A percentile compares a stretch with the other conserved stretches of the same genome.
Conservation (phyloP, 1,284 basidiomycete genomes). For the Fistulinella staudtii region DNA sequence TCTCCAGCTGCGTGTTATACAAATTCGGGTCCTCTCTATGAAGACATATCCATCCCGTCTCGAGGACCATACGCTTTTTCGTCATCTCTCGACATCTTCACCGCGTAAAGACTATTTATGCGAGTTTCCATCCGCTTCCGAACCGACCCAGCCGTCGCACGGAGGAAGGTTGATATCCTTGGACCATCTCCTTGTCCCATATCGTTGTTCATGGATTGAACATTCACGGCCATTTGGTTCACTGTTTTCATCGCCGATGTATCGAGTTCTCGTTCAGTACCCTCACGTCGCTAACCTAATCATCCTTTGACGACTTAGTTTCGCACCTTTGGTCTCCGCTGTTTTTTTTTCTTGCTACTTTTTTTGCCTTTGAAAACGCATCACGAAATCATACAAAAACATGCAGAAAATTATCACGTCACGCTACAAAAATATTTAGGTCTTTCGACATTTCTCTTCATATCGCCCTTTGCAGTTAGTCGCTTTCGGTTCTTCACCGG, state of each 20-base stretch:
- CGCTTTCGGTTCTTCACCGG: slow-evolving; percentile 31
- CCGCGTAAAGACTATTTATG: slow-evolving; percentile 36
- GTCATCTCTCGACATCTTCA: slow-evolving; percentile 33
- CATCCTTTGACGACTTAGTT: slow-evolving; percentile 31
- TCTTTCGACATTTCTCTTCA: slow-evolving; percentile 18
- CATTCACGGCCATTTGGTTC: slow-evolving; percentile 25
- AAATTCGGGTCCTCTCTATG: slow-evolving; percentile 36
- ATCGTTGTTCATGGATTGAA: slow-evolving; percentile 39
- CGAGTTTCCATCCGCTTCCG: slow-evolving; percentile 16
- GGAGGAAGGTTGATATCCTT: slow-evolving; percentile 31
- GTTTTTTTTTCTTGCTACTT: slow-evolving; percentile 37
- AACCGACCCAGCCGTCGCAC: slow-evolving; percentile 22
- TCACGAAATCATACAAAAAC: slow-evolving; percentile 46
- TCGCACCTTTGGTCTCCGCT: slow-evolving; percentile 26
- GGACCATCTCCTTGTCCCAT: slow-evolving; percentile 31
- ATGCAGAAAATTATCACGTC: slow-evolving; percentile 39
- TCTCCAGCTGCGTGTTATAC: slow-evolving; percentile 27
- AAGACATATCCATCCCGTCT: slow-evolving; percentile 68
- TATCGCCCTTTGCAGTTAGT: slow-evolving; percentile 12
- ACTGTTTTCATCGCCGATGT: slow-evolving; percentile 31
- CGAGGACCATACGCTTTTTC: slow-evolving; percentile 31
- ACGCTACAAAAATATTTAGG: slow-evolving; percentile 44
- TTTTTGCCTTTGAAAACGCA: slow-evolving; percentile 30
- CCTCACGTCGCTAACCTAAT: slow-evolving; percentile 36
- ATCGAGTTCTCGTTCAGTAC: slow-evolving; percentile 33